Evolutionary conservation across 352 stramenopile genomes (phyloP), one percentile per base, ranked within the genome.

Genomic region (Detonula confervacea): DNA sequence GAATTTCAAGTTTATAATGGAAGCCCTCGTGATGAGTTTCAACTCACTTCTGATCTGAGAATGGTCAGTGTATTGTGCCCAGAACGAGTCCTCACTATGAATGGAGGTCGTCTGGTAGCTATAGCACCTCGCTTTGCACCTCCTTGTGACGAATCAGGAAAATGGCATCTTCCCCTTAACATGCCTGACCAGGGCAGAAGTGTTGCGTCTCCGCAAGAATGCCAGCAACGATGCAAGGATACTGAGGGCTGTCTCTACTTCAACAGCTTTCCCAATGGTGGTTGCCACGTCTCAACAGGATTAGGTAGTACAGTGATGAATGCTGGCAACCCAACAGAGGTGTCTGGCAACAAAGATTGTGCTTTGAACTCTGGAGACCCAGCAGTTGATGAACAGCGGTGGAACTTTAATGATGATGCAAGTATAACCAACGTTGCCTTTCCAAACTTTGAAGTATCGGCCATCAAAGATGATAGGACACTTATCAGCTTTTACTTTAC

Each of bases 41-140:
- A 47, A 29, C 55, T 64, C 16, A 64, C 55, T 18, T 18, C 47
- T 29, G 55, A 64, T 47, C 8, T n/a, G 1, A 39, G 18, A 12
- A 39, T 64, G 12, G 55, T 64, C 18, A 64, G 55, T 64, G 55
- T 49, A 20, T 30, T 49, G 55, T 64, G 55, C 35, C 30, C 55
- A 30, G 30, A 64, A 27, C 30, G 18, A 44, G 30, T 64, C 1
- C 27, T 64, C 4, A 55, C 46, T 55, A 16, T 16, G 12, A 18
- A 52, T 52, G 42, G 42, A 18, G 42, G 3, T 52, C 42, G n/a
- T 52, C 14, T 52, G 20, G 11, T 24, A 29, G 46, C 46, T 29
- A 3, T 55, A 18, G 46, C 46, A 29, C 20, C 16, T n/a, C n/a
- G n/a, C n/a, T n/a, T n/a, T n/a, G n/a, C n/a, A n/a, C n/a, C n/a